These are phyloP conservation scores for Wallemia ichthyophaga DNA, from an alignment of 1,284 basidiomycete genomes.

Conservation along the genomic window DNA sequence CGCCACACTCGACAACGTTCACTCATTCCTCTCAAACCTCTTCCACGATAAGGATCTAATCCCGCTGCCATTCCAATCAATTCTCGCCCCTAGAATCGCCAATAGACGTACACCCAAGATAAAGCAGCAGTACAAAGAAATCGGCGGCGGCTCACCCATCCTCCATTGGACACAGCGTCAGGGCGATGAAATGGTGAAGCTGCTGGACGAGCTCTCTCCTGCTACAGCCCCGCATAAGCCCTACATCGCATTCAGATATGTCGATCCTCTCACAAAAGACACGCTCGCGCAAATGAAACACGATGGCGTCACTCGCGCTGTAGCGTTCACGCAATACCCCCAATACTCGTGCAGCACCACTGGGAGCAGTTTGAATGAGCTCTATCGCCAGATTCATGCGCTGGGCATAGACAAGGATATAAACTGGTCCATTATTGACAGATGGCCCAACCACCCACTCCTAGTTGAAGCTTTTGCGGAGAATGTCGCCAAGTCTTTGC, in stretches of 20 bases:
- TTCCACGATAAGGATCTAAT: constrained; percentile 91
- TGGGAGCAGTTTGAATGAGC: constrained; percentile 81
- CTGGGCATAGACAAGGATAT: constrained; percentile 25
- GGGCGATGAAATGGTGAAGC: constrained; percentile 59
- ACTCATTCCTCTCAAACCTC: constrained; percentile 70
- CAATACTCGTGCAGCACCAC: constrained; percentile 98
- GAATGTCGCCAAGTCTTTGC: constrained; percentile 56
- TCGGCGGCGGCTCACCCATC: constrained; percentile 96
- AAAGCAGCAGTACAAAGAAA: constrained; percentile 72
- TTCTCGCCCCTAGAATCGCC: constrained; percentile 69
- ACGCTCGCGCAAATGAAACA: constrained; percentile 53
- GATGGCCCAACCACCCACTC: constrained; percentile 85
- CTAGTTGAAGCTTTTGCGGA: constrained; percentile 82
- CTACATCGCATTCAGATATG: constrained; percentile 86
- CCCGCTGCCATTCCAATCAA: constrained; percentile 66
- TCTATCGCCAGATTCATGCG: constrained; percentile 32
- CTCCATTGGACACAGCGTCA: constrained; percentile 64
- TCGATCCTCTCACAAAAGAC: constrained; percentile 57
- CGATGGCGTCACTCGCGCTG: constrained; percentile 70
- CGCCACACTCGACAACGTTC: constrained; percentile 53
- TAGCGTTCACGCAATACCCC: constrained; percentile 96
- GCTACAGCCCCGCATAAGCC: constrained; percentile 79
- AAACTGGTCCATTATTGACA: constrained; percentile 90
- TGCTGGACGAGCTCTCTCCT: constrained; percentile 80
- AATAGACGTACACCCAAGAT: constrained; percentile 74